These are phyloP conservation scores for Parastagonospora nodorum DNA, from an alignment of 2,329 filamentous ascomycete genomes.

Conservation along the genomic window DNA sequence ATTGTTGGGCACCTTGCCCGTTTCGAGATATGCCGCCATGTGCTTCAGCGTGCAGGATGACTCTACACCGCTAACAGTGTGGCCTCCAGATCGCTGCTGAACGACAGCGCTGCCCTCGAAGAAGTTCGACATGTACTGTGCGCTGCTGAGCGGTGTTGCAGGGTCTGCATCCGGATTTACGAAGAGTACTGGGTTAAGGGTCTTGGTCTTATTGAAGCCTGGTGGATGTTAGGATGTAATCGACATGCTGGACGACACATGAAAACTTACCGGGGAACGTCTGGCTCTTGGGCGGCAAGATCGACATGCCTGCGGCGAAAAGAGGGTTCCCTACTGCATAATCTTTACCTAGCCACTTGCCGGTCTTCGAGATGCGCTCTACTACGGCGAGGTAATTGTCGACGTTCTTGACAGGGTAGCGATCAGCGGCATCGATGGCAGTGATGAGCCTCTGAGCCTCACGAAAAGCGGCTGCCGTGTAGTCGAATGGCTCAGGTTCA, in stretches of 20 bases:
- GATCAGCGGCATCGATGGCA: constrained; percentile 7
- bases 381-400: constrained; percentile 6
- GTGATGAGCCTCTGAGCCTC: constrained; percentile 7
- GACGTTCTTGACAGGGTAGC: constrained; percentile 5
- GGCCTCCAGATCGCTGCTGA: constrained; percentile 10
- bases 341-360: constrained; percentile 1
- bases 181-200: constrained; percentile 56
- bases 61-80: not conserved
- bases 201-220: constrained; percentile 45
- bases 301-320: constrained; percentile 2
- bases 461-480: not conserved
- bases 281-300: constrained; percentile 15
- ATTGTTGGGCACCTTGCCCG: constrained; percentile 6
- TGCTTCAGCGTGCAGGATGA: constrained; percentile 9
- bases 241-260: not conserved
- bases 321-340: constrained; percentile 3
- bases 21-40: constrained; percentile 5
- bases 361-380: constrained; percentile 1
- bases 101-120: constrained; percentile 51
- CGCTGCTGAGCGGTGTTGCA: constrained; percentile 51
- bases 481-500: constrained; percentile 3
- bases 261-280: constrained; percentile 9
- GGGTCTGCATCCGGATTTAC: constrained; percentile 60
- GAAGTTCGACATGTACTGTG: constrained; percentile 36
- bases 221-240: not conserved